Conservation (phyloP, 768 basidiomycete genomes). For the Boletus barrowsii region DNA sequence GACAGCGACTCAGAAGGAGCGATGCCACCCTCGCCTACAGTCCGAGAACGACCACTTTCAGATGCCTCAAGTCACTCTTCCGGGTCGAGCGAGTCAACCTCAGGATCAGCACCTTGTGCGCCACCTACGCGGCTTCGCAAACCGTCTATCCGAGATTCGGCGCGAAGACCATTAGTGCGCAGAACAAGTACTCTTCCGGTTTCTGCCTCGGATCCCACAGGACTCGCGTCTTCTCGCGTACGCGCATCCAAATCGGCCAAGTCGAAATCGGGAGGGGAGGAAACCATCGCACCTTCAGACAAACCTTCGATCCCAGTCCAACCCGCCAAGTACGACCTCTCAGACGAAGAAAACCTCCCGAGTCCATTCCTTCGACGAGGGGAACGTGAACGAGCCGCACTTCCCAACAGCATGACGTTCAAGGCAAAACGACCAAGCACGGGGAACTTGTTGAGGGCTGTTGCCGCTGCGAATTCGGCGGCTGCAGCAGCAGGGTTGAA, state of each 20-base stretch:
- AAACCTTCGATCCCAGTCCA: conserved; percentile 17
- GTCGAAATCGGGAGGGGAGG: conserved; percentile 5
- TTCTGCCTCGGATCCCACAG: conserved; percentile 42
- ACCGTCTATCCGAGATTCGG: conserved; percentile 52
- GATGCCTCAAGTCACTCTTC: conserved; percentile 25
- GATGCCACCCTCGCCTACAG: conserved; percentile 46
- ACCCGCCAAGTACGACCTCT: conserved; percentile 59
- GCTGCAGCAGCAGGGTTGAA: conserved; percentile 20
- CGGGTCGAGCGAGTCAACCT: conserved; percentile 23
- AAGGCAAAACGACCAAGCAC: conserved; percentile 44
- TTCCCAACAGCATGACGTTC: conserved; percentile 8
- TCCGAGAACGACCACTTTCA: conserved; percentile 40
- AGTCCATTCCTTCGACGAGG: conserved; percentile 73
- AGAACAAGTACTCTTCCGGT: conserved; percentile 27
- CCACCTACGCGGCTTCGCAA: conserved; percentile 52
- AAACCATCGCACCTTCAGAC: background rate
- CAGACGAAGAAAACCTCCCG: conserved; percentile 81
- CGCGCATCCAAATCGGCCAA: conserved; percentile 18
- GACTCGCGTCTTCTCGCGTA: conserved; percentile 18
- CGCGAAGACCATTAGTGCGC: conserved; percentile 28
- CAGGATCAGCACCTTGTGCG: conserved; percentile 15
- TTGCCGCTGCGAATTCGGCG: conserved; percentile 56
- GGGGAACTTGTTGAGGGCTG: conserved; percentile 53
- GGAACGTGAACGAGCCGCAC: conserved; percentile 36
- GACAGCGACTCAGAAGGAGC: conserved; percentile 29